A percentile compares a stretch with the other conserved stretches of the same genome.
Evolutionary conservation across 768 basidiomycete species (phyloP).

Genomic region (Termitomyces sp.): DNA sequence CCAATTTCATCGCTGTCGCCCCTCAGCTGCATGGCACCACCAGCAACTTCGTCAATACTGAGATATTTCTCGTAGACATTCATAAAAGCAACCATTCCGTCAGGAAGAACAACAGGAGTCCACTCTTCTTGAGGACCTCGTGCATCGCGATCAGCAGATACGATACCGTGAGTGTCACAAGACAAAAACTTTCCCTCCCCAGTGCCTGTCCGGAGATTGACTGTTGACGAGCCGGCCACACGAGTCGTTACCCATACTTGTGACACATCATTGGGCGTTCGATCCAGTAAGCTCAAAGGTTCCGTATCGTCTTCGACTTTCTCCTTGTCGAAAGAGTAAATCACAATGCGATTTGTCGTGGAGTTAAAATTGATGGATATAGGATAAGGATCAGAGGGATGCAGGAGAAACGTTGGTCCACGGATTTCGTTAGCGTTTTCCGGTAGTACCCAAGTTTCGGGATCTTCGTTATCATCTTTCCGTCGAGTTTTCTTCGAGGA

Average conservation of each 20-base stretch:
- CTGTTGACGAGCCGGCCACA: constrained; percentile 74
- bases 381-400: constrained; percentile 76
- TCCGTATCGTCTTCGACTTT: constrained; percentile 40
- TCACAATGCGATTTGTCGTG: constrained; percentile 65
- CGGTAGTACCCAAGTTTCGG: constrained; percentile 77
- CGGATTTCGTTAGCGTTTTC: constrained; percentile 69
- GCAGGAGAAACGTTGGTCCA: constrained; percentile 81
- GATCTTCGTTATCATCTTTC: constrained; percentile 54
- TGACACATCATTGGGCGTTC: constrained; percentile 72
- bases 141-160: constrained; percentile 82
- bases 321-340: constrained; percentile 59
- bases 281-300: constrained; percentile 46
- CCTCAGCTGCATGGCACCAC: constrained; percentile 69
- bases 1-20: constrained; percentile 85
- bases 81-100: constrained; percentile 85
- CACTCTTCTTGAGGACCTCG: constrained; percentile 93
- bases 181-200: constrained; percentile 89
- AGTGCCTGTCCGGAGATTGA: constrained; percentile 84
- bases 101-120: constrained; percentile 76
- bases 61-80: constrained; percentile 89
- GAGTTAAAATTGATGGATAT: constrained; percentile 75
- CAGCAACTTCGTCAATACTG: constrained; percentile 79
- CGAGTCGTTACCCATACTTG: constrained; percentile 92
- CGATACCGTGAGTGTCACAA: constrained; percentile 79
- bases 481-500: constrained; percentile 39